phyloP scores from a whole-genome alignment of 78 protist genomes.

The Emiliania huxleyi region DNA sequence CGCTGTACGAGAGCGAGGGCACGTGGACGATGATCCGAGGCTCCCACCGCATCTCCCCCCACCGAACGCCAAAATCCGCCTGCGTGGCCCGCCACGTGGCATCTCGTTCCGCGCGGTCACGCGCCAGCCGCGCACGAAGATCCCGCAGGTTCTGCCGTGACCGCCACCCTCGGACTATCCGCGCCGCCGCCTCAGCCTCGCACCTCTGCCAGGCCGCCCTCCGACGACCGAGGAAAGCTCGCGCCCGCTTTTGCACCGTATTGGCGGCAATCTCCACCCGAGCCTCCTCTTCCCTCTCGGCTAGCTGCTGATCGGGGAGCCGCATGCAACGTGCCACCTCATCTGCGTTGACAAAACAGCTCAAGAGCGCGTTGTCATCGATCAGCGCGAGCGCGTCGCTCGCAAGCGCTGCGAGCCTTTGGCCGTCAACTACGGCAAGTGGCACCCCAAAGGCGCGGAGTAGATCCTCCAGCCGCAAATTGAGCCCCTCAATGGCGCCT shows the following conservation, averaged over 20 bases:
- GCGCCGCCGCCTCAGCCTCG: not conserved
- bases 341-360: conserved; percentile 9
- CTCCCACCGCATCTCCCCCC: not conserved
- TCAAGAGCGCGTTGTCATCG: not conserved
- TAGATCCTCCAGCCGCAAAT: not conserved
- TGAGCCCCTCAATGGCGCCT: too few relatives aligned
- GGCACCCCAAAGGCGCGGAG: not conserved
- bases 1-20: conserved; percentile 40
- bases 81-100: not conserved
- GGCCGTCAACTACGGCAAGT: not conserved
- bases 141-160: not conserved
- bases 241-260: not conserved
- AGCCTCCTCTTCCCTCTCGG: not conserved
- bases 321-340: not conserved
- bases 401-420: not conserved
- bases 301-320: not conserved
- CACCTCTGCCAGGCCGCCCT: not conserved
- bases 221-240: not conserved
- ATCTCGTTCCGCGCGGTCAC: not conserved
- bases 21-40: conserved; percentile 19
- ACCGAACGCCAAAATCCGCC: not conserved
- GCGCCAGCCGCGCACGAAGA: not conserved
- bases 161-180: not conserved
- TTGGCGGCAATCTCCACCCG: not conserved
- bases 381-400: not conserved